Base-by-base conservation (phyloP, 345 rosid genomes). In the Punica granatum region DNA sequence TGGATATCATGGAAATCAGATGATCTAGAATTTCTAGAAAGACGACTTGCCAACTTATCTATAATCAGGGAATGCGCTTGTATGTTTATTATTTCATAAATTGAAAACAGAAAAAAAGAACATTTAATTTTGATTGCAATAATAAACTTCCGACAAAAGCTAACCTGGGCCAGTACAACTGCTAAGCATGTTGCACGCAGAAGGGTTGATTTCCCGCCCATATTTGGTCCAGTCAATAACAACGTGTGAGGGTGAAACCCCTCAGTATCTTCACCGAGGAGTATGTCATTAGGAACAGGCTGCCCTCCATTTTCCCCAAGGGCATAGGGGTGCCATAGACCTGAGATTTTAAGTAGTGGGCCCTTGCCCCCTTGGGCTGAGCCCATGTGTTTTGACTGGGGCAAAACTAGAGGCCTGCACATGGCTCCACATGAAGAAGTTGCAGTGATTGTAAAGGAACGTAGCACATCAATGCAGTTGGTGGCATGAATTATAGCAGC, bases 181-280 rank as follows among this genome's bases (percentile, higher is more conserved):
- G 98, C 86, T 46, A 90, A 83, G 78, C 96, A 93, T 26, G 97
- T 83, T 54, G 96, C 89, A 10, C 98, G 96, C 65, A 93, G 77
- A 74, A 93, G 96, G 54, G 98, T 90, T 69, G 97, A 90, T 81
- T 93, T 93, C 49, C 98, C 98, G 61, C 98, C 97, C 98, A 93
- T 93, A 73, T 93, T 93, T 25, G 98, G 98, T 75, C 97, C 98
- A 26, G 97, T 93, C 77, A 93, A 79, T 65, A 90, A 74, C 77
- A 93, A 77, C 7, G 88, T 78, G 70, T 76, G 76, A 64, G 92
- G 88, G 76, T 77, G 70, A 76, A 39, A 60, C 73, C 80, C 80
- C 71, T 77, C 74, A 60, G 66, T 34, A 78, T 74, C 82, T 76
- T 82, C 85, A 41, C 98, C 96, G 23, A 93, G 96, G 73, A 80